Base-by-base conservation (phyloP, 441 rosid genomes). In the Biscutella auriculata region DNA sequence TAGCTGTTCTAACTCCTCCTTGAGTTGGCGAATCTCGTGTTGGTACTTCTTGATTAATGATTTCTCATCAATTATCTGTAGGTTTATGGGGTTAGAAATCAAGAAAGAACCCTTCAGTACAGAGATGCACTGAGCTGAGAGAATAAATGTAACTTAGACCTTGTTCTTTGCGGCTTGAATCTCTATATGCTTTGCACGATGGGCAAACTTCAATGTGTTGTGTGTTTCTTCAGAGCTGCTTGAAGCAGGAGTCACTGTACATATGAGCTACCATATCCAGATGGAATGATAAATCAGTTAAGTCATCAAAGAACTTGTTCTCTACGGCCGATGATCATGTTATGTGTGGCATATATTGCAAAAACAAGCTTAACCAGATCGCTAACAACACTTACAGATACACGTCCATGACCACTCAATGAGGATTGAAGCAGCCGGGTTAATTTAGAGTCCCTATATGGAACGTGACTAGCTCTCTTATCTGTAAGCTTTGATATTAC, bases 381-480 rank as follows among this genome's bases (percentile, higher is more conserved):
- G 23, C 23, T 33, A 49, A 41, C 32, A 51, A 45, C 27, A 49
- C 85, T 84, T 78, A 84, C 92, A 42, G 92, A 82, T 62, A 84
- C 88, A 62, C 79, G 88, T 44, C 92, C 92, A 65, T 78, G 92
- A 61, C 92, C 92, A 67, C 84, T 80, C 62, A 84, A 61, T 52
- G 88, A 84, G 61, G 84, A 84, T 71, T 82, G 88, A 49, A 84
- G 86, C 30, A 84, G 80, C 73, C 92, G 74, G 16, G 92, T 84
- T 69, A 84, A 70, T 68, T 84, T 84, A 37, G 92, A 84, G 76
- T 80, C 92, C 68, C 88, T 80, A 39, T 78, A 84, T 15, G 92
- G 88, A 65, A 84, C 70, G 32, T 84, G 92, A 72, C 77, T 60
- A 40, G 86, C 86, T 69, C 66, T 80, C 59, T 60, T 80, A 73